Evolutionary conservation across 352 stramenopile species (phyloP).

Genomic region (Globisporangium mamillatum): DNA sequence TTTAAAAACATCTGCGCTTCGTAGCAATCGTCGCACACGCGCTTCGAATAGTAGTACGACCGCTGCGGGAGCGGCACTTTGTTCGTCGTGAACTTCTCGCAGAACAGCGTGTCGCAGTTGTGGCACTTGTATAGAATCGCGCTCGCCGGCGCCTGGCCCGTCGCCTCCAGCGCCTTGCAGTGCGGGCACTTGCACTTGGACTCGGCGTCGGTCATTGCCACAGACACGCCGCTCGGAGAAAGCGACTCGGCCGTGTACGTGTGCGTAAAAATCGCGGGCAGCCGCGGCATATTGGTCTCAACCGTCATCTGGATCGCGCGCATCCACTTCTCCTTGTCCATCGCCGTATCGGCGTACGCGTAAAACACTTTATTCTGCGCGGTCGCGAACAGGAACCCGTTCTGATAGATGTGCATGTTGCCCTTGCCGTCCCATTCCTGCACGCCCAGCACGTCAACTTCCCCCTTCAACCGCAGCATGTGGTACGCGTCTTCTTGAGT

Average conservation of each 20-base stretch:
- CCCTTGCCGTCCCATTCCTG: slow-evolving; percentile 91
- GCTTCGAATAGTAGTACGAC: slow-evolving; percentile 80
- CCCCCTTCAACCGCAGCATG: slow-evolving; percentile 83
- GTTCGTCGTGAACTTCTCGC: slow-evolving; percentile 78
- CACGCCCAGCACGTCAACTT: slow-evolving; percentile 86
- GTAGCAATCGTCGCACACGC: slow-evolving; percentile 84
- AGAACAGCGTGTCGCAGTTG: slow-evolving; percentile 78
- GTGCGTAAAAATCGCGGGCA: slow-evolving; percentile 48
- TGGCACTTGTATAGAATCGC: slow-evolving; percentile 78
- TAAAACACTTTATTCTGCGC: slow-evolving; percentile 90
- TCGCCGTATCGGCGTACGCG: slow-evolving; percentile 81
- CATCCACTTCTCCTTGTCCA: slow-evolving; percentile 91
- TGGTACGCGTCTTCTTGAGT: slow-evolving; percentile 90
- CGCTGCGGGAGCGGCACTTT: slow-evolving; percentile 79
- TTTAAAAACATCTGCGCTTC: slow-evolving; percentile 85
- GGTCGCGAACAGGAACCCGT: slow-evolving; percentile 87
- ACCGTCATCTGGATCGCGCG: slow-evolving; percentile 84
- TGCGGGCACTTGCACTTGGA: slow-evolving; percentile 66
- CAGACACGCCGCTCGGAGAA: slow-evolving; percentile 51
- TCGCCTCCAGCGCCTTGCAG: slow-evolving; percentile 43
- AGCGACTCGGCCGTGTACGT: slow-evolving; percentile 38
- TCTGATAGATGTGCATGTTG: slow-evolving; percentile 90
- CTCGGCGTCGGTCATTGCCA: slow-evolving; percentile 55
- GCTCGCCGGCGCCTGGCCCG: slow-evolving; percentile 28
- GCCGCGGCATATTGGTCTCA: slow-evolving; percentile 74